Conservation (phyloP, 805 yeast species). For the Clavispora carvajalis region DNA sequence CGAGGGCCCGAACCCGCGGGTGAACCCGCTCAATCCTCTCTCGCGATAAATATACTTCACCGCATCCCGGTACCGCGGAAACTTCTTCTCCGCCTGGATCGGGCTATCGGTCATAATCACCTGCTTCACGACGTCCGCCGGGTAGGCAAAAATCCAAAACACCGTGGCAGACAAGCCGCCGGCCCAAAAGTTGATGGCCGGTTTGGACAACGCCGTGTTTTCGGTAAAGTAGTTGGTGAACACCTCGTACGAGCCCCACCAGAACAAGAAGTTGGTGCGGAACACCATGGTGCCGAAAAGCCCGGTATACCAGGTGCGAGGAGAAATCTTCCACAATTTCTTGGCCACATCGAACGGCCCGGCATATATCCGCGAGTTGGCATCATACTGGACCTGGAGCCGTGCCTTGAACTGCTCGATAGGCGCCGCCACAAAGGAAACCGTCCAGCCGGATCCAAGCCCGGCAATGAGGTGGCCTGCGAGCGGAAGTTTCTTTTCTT, state of each 20-base stretch:
- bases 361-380: slow-evolving; percentile 54
- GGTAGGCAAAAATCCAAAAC: slow-evolving; percentile 87
- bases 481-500: slow-evolving; percentile 63
- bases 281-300: slow-evolving; percentile 81
- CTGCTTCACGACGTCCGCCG: slow-evolving; percentile 84
- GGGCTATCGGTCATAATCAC: slow-evolving; percentile 78
- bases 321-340: slow-evolving; percentile 54
- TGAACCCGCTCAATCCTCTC: slow-evolving; percentile 66
- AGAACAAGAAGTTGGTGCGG: slow-evolving; percentile 78
- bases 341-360: slow-evolving; percentile 79
- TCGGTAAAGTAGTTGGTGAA: slow-evolving; percentile 64
- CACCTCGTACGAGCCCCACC: slow-evolving; percentile 93
- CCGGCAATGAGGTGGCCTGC: slow-evolving; percentile 72
- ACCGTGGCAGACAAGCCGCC: slow-evolving; percentile 86
- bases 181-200: slow-evolving; percentile 82
- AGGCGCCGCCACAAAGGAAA: slow-evolving; percentile 93
- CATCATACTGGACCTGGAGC: slow-evolving; percentile 85
- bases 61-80: slow-evolving; percentile 68
- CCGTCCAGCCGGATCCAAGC: slow-evolving; percentile 87
- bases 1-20: slow-evolving; percentile 76
- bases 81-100: slow-evolving; percentile 53
- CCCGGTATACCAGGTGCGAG: slow-evolving; percentile 64
- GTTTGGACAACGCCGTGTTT: slow-evolving; percentile 59
- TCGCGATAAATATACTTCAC: slow-evolving; percentile 58
- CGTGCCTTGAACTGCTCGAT: slow-evolving; percentile 86